Evolutionary conservation across 257 asterid genomes (phyloP).

Genomic region (Linderniella brevidens): DNA sequence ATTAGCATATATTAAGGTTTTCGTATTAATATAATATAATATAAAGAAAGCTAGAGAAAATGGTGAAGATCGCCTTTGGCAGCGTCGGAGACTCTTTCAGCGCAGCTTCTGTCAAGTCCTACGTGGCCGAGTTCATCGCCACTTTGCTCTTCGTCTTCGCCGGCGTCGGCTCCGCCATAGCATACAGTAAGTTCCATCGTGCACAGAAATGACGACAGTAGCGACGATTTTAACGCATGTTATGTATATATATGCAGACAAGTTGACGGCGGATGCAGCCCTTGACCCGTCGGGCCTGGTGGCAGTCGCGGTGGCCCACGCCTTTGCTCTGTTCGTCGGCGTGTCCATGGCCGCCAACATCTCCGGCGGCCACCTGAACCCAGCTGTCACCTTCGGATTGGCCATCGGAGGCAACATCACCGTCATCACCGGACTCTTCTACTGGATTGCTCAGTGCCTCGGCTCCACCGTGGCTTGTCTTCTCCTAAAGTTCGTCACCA

Average conservation of each 20-base stretch:
- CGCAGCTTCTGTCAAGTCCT: conserved; percentile 51
- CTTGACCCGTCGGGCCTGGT: conserved; percentile 44
- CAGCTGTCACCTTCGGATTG: conserved; percentile 61
- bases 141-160: conserved; percentile 89
- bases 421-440: conserved; percentile 39
- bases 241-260: no score
- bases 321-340: conserved; percentile 50
- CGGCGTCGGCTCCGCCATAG: conserved; percentile 96
- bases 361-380: conserved; percentile 72
- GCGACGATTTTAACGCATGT: no score
- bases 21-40: no score
- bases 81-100: conserved; percentile 60
- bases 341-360: conserved; percentile 49
- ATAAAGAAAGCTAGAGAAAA: no score
- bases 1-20: no score
- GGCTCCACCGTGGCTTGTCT: conserved; percentile 35
- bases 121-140: conserved; percentile 90
- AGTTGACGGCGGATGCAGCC: conserved; percentile 37
- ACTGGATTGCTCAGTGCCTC: conserved; percentile 53
- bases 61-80: conserved; percentile 45
- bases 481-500: conserved; percentile 42
- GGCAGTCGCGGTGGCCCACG: conserved; percentile 51
- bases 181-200: conserved; percentile 32
- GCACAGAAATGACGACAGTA: no score
- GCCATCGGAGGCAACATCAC: conserved; percentile 66